Evolutionary conservation across 257 asterid genomes (phyloP).

Genomic region (Agastache rugosa): DNA sequence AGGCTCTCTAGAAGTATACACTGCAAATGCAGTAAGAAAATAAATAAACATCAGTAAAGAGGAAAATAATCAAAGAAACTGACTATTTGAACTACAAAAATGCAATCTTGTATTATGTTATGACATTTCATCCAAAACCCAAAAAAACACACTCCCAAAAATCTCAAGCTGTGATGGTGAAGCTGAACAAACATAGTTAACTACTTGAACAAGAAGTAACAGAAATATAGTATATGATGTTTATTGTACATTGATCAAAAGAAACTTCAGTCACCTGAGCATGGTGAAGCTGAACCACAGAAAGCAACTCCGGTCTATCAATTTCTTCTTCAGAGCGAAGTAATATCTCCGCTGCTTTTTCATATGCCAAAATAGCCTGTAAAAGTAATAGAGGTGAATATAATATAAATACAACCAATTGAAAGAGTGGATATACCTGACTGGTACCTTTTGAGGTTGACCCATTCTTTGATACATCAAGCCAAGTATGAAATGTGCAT

Average conservation of each 20-base stretch:
- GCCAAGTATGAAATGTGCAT: slow-evolving; percentile 95
- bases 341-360: slow-evolving; percentile 91
- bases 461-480: slow-evolving; percentile 98
- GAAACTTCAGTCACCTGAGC: slow-evolving; percentile 68
- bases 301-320: slow-evolving; percentile 95
- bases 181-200: slow-evolving; percentile 46
- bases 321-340: slow-evolving; percentile 94
- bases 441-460: slow-evolving; percentile 90
- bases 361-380: slow-evolving; percentile 85
- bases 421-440: slow-evolving; percentile 30
- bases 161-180: slow-evolving; percentile 52
- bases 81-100: slow-evolving; percentile 15
- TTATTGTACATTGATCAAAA: slow-evolving; percentile 20
- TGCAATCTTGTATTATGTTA: not conserved
- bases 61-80: slow-evolving; percentile 25
- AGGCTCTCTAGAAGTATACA: slow-evolving; percentile 82
- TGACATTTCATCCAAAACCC: not conserved
- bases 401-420: slow-evolving; percentile 30
- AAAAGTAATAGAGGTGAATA: slow-evolving; percentile 34
- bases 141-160: not conserved
- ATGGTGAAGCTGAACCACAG: slow-evolving; percentile 90
- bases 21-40: slow-evolving; percentile 50
- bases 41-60: slow-evolving; percentile 28
- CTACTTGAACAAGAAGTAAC: not conserved
- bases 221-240: slow-evolving; percentile 1